These are phyloP conservation scores for Agrocybe praecox DNA, from an alignment of 768 basidiomycete species.

Conservation along the genomic window DNA sequence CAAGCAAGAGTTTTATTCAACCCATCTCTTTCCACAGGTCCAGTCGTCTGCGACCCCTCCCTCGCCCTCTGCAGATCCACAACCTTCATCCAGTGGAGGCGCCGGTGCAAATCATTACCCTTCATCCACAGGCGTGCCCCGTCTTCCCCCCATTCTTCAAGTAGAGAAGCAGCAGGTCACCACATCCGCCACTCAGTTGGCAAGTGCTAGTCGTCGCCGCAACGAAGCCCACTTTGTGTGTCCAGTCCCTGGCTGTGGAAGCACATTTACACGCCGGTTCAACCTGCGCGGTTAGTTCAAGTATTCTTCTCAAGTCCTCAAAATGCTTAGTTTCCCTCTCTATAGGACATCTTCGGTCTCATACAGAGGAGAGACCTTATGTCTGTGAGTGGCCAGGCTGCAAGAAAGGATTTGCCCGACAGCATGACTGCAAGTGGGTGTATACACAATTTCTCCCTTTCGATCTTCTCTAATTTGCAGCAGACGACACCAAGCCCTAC, in stretches of 20 bases:
- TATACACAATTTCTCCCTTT: slow-evolving; percentile 6
- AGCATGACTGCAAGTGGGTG: slow-evolving; percentile 95
- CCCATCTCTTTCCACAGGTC: slow-evolving; percentile 46
- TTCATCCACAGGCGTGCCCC: slow-evolving; percentile 50
- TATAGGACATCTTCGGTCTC: slow-evolving; percentile 88
- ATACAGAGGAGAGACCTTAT: slow-evolving; percentile 94
- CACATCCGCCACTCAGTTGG: slow-evolving; percentile 90
- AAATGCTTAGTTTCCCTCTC: slow-evolving; percentile 9
- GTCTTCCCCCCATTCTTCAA: slow-evolving; percentile 83
- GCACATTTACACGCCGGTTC: slow-evolving; percentile 95
- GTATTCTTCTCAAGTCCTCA: slow-evolving; percentile 5
- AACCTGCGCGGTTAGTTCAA: slow-evolving; percentile 70
- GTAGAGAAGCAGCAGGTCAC: slow-evolving; percentile 96
- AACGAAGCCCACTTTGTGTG: slow-evolving; percentile 94
- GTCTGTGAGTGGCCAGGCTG: slow-evolving; percentile 94
- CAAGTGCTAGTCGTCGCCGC: slow-evolving; percentile 84
- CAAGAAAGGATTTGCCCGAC: slow-evolving; percentile 92
- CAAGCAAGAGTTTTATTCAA: slow-evolving; percentile 42
- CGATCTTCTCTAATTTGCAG: slow-evolving; percentile 4
- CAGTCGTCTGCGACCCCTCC: slow-evolving; percentile 17
- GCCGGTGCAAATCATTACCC: slow-evolving; percentile 61
- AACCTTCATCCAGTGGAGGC: slow-evolving; percentile 30
- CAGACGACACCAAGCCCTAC: slow-evolving; percentile 90
- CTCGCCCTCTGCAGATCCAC: slow-evolving; percentile 34
- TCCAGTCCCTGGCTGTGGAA: slow-evolving; percentile 93